Evolutionary conservation across 78 protist genomes (phyloP).

Genomic region (Emiliania huxleyi): DNA sequence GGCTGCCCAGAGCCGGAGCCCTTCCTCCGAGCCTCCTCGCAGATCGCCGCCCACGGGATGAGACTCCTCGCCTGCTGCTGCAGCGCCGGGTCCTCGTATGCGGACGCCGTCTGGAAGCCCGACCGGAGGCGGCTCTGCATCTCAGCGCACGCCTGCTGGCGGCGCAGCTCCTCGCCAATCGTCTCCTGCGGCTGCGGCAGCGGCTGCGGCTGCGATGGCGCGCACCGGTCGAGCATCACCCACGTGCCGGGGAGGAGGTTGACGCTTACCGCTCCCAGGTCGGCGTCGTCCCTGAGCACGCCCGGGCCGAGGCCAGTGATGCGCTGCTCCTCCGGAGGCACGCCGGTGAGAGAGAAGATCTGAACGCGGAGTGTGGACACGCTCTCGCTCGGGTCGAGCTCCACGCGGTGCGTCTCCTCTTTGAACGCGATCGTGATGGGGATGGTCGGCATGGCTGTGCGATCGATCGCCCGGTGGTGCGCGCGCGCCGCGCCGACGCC

Average conservation of each 20-base stretch:
- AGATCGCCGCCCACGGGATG: background rate
- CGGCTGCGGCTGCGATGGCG: too few relatives aligned
- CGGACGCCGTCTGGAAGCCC: background rate
- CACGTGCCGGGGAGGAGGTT: background rate
- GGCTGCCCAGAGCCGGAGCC: too few relatives aligned
- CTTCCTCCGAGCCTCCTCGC: too few relatives aligned
- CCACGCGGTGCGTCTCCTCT: too few relatives aligned
- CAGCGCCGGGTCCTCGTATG: background rate
- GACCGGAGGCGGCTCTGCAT: background rate
- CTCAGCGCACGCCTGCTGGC: background rate
- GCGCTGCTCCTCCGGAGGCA: background rate
- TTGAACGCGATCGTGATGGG: too few relatives aligned
- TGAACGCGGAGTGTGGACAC: background rate
- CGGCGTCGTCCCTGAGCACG: background rate
- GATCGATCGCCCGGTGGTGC: too few relatives aligned
- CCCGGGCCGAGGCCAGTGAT: background rate
- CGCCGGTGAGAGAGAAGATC: background rate
- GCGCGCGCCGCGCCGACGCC: too few relatives aligned
- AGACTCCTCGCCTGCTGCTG: background rate
- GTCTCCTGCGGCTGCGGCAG: background rate
- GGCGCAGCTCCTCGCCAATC: background rate
- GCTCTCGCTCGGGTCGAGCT: too few relatives aligned
- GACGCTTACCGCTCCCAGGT: background rate
- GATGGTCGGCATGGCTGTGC: too few relatives aligned
- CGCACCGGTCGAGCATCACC: background rate